A percentile compares a stretch with the other conserved stretches of the same genome.
phyloP scores from a whole-genome alignment of 169 alveolate species.

The Nephromyces sp. region DNA sequence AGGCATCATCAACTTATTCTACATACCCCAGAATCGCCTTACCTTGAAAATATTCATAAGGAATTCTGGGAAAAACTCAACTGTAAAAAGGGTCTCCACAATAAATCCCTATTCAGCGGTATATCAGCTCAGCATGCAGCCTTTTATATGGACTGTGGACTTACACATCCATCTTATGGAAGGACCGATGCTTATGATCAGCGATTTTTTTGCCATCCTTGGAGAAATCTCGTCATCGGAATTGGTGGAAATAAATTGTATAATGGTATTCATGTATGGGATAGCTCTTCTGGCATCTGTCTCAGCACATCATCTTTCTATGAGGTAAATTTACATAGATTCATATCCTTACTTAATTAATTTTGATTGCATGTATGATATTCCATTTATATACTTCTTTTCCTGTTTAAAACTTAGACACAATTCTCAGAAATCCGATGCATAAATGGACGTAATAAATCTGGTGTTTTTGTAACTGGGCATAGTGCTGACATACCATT shows the following conservation, averaged over 20 bases:
- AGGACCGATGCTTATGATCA: not conserved
- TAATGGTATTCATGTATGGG: not conserved
- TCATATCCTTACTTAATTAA: too few species aligned
- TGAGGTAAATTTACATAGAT: too few species aligned
- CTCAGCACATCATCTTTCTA: not conserved
- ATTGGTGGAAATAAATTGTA: not conserved
- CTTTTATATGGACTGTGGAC: not conserved
- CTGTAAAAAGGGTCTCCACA: not conserved
- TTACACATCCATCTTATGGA: not conserved
- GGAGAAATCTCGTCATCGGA: not conserved
- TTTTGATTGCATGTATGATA: too few species aligned
- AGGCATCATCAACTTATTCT: not conserved
- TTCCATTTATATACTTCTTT: too few species aligned
- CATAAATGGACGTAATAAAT: too few species aligned
- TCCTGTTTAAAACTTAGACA: too few species aligned
- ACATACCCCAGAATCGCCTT: not conserved
- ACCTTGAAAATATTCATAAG: not conserved
- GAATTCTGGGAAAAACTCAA: not conserved
- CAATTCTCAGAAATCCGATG: too few species aligned
- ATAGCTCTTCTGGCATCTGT: not conserved
- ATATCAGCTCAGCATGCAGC: not conserved
- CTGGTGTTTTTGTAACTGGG: too few species aligned
- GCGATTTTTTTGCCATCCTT: not conserved
- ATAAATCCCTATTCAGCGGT: not conserved
- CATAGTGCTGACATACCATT: too few species aligned